Evolutionary conservation across 2,329 filamentous ascomycete species (phyloP).

Genomic region (Bisporella sp.): DNA sequence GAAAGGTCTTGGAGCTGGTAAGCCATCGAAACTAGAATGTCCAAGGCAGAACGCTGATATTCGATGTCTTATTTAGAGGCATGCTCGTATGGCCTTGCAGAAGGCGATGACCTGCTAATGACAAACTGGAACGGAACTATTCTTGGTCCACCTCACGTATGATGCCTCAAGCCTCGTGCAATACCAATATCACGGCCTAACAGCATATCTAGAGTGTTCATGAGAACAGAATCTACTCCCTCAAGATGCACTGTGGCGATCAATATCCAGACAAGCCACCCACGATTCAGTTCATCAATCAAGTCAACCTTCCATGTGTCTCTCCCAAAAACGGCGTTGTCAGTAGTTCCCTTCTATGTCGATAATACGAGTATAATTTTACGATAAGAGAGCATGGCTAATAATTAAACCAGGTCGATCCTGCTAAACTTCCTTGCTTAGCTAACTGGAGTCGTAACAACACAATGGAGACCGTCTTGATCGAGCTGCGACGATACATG

Average conservation of each 20-base stretch:
- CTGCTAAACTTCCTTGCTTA: slow-evolving; percentile 75
- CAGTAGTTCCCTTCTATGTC: slow-evolving; percentile 14
- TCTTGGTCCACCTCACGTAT: slow-evolving; percentile 88
- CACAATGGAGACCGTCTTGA: slow-evolving; percentile 90
- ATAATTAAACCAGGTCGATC: slow-evolving; percentile 57
- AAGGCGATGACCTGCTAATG: slow-evolving; percentile 93
- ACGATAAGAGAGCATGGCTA: neutral
- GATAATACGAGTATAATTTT: neutral
- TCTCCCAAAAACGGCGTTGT: slow-evolving; percentile 71
- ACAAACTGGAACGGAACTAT: slow-evolving; percentile 99
- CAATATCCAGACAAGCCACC: slow-evolving; percentile 87
- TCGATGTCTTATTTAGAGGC: slow-evolving; percentile 54
- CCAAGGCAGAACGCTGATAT: too few species aligned
- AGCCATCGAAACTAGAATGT: slow-evolving; percentile 15
- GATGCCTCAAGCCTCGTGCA: slow-evolving; percentile 28
- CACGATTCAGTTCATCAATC: slow-evolving; percentile 84
- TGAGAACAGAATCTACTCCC: slow-evolving; percentile 97
- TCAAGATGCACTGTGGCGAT: slow-evolving; percentile 91
- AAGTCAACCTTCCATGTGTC: slow-evolving; percentile 95
- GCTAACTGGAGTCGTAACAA: slow-evolving; percentile 87
- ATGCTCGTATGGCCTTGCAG: slow-evolving; percentile 92
- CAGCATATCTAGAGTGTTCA: slow-evolving; percentile 65
- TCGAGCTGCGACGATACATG: slow-evolving; percentile 89
- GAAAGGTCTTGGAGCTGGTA: slow-evolving; percentile 89
- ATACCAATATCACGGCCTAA: neutral